Conservation (phyloP, 2,329 filamentous ascomycete species). For the Hypoxylon sp. region DNA sequence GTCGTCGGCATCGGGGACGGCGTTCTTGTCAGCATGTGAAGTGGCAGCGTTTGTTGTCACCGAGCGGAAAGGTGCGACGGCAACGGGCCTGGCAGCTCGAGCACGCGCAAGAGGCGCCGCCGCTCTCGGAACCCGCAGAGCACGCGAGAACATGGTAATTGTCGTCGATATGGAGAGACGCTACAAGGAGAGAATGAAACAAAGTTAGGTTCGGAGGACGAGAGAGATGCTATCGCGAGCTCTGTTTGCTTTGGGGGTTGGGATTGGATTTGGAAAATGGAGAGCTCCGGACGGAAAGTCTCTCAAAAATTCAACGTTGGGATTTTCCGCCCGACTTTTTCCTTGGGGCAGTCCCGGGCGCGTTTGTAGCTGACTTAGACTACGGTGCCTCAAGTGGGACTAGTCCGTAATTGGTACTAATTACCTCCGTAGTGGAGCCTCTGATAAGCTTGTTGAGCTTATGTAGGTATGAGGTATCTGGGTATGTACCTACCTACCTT, state of each 20-base stretch:
- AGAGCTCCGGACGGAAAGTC: conserved; percentile 47
- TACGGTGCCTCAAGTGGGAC: conserved; percentile 24
- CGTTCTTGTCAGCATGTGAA: conserved; percentile 85
- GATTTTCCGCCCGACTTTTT: conserved; percentile 50
- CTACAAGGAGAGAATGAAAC: conserved; percentile 8
- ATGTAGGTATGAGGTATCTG: too few relatives aligned
- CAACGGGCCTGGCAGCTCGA: conserved; percentile 60
- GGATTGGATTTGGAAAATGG: conserved; percentile 41
- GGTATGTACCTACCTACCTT: too few relatives aligned
- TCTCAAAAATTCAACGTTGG: conserved; percentile 49
- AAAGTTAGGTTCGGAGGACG: conserved; percentile 14
- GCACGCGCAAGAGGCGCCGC: conserved; percentile 68
- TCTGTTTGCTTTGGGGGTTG: conserved; percentile 23
- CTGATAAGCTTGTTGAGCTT: conserved; percentile 40
- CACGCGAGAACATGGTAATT: conserved; percentile 77
- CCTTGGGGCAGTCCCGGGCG: conserved; percentile 29
- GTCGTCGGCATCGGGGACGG: conserved; percentile 76
- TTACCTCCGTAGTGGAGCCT: conserved; percentile 24
- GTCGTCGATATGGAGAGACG: conserved; percentile 10
- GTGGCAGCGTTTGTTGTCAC: conserved; percentile 97
- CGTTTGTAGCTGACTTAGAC: conserved; percentile 37
- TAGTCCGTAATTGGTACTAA: conserved; percentile 33
- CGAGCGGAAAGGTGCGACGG: conserved; percentile 72
- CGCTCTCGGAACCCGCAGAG: conserved; percentile 74
- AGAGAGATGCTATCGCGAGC: conserved; percentile 28